Conservation (phyloP, 345 rosid species). For the Gossypium ekmanianum region DNA sequence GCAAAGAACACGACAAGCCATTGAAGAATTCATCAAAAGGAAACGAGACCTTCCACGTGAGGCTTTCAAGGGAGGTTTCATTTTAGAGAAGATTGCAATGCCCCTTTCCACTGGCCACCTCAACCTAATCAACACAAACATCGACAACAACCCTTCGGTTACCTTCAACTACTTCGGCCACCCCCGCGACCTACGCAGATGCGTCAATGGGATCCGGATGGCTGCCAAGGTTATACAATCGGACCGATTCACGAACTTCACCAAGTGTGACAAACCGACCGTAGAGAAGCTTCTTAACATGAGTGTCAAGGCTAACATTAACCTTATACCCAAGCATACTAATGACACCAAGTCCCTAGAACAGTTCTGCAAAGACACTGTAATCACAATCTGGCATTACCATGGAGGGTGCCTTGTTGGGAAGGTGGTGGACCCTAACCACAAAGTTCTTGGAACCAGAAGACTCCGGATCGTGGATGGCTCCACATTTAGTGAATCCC, state of each 20-base stretch:
- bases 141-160: slow-evolving; percentile 74
- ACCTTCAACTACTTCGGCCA: slow-evolving; percentile 90
- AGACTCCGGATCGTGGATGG: slow-evolving; percentile 84
- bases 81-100: slow-evolving; percentile 70
- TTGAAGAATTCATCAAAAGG: slow-evolving; percentile 46
- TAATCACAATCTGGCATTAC: slow-evolving; percentile 94
- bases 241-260: slow-evolving; percentile 53
- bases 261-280: slow-evolving; percentile 45
- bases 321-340: slow-evolving; percentile 63
- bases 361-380: slow-evolving; percentile 95
- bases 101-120: slow-evolving; percentile 75
- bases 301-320: slow-evolving; percentile 72
- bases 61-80: slow-evolving; percentile 90
- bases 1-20: slow-evolving; percentile 62
- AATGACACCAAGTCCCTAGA: slow-evolving; percentile 81
- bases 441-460: slow-evolving; percentile 58
- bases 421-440: slow-evolving; percentile 56
- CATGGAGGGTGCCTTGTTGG: slow-evolving; percentile 94
- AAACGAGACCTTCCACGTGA: slow-evolving; percentile 64
- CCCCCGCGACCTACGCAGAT: slow-evolving; percentile 63
- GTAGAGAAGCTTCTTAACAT: slow-evolving; percentile 60
- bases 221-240: slow-evolving; percentile 61
- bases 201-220: slow-evolving; percentile 67
- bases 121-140: slow-evolving; percentile 57
- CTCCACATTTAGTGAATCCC: slow-evolving; percentile 70